Evolutionary conservation across 495 filamentous ascomycete genomes (phyloP).

Genomic region (Saxophila tyrrhenica): DNA sequence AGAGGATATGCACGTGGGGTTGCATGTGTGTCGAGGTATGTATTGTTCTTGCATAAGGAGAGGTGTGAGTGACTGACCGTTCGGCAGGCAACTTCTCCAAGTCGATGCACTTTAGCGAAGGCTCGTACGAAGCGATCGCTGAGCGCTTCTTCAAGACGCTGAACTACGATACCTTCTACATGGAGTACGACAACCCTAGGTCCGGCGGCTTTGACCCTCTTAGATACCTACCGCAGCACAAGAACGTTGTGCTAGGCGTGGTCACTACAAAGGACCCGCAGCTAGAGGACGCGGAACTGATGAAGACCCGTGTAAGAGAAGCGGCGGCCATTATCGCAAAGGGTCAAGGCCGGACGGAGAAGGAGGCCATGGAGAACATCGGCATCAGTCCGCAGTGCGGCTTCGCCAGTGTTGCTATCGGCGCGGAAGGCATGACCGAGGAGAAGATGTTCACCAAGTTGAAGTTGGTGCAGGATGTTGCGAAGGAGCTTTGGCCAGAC

Average conservation of each 20-base stretch:
- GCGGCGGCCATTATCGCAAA: constrained; percentile 28
- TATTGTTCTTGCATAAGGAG: background rate
- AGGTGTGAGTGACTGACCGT: constrained; percentile 7
- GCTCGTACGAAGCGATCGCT: constrained; percentile 31
- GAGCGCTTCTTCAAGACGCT: constrained; percentile 31
- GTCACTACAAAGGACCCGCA: constrained; percentile 28
- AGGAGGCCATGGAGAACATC: constrained; percentile 26
- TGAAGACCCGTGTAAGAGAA: constrained; percentile 25
- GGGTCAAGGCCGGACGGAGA: constrained; percentile 18
- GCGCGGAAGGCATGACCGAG: constrained; percentile 29
- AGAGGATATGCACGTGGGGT: constrained; percentile 29
- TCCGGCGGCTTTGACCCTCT: constrained; percentile 30
- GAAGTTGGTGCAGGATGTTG: constrained; percentile 28
- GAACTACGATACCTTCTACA: constrained; percentile 32
- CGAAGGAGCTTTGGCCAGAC: constrained; percentile 28
- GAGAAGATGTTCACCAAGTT: constrained; percentile 33
- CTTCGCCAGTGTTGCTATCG: constrained; percentile 27
- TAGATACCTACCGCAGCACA: constrained; percentile 27
- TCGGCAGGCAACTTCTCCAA: constrained; percentile 19
- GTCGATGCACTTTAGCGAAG: constrained; percentile 25
- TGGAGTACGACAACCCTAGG: constrained; percentile 33
- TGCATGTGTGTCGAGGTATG: constrained; percentile 31
- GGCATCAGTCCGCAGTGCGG: constrained; percentile 32
- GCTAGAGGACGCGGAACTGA: constrained; percentile 27
- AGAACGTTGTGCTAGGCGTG: constrained; percentile 30